Base-by-base conservation (phyloP, 108 stramenopile species). In the Conticribra weissflogii region DNA sequence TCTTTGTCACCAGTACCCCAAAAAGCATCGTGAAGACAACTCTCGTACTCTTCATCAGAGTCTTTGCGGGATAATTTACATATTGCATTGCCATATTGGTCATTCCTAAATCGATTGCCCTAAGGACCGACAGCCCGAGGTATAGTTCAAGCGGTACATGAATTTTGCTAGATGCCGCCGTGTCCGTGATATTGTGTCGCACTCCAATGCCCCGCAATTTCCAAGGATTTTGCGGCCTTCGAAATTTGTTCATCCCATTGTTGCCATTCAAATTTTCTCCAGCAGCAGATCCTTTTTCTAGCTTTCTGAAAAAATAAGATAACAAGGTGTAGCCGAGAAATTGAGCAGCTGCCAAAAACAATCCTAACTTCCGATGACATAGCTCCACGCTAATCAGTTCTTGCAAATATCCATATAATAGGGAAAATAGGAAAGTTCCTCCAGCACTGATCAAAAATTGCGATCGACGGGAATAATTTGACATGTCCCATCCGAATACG, bases 11-110 rank as follows among this genome's bases (percentile, higher is more conserved):
- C 3, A 91, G 51, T 14, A 87, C 85, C 8, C 95, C 95, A 80
- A 94, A 94, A 21, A 93, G 62, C 95, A 96, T 96, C 54, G 95
- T 96, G 60, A 92, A 96, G 16, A 96, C 89, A 5, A 96, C 85
- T 8, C 95, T 67, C 5, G 83, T 81, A 21, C 68, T 73, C 59
- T 96, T 96, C 86, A 96, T 91, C 9, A 96, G 67, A 5, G 95
- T 96, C 73, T 96, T 96, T 27, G 90, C 91, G 15, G 95, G 95
- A 67, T 96, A 96, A 71, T 94, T 94, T 41, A 96, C 83, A 60
- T 93, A 96, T 69, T 91, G 88, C 95, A 96, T 94, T 1, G 93
- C 91, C 52, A 91, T 30, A 67, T 96, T 96, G 16, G 95, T 96
- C 89, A 93, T 87, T 5, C 74, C 91, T 61, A 94, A 57, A 63